Percentiles rank a stretch among this genome's conserved stretches.
phyloP scores from a whole-genome alignment of 768 basidiomycete genomes.

The Tricholoma saponaceum region DNA sequence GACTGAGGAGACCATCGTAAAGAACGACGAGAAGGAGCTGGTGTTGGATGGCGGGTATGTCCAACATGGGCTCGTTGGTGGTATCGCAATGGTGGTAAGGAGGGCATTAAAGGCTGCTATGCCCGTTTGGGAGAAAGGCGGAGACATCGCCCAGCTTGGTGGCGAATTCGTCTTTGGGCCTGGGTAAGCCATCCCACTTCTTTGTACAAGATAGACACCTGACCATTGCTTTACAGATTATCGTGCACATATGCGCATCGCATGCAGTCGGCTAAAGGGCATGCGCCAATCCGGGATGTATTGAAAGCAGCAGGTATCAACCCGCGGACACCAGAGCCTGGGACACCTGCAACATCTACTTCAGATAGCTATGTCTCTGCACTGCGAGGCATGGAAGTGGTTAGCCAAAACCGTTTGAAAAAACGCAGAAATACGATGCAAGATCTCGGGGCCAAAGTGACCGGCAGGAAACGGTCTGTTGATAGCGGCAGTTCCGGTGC shows the following conservation, averaged over 20 bases:
- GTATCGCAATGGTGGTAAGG: slow-evolving; percentile 70
- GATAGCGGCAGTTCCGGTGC: not conserved
- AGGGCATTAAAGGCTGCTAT: slow-evolving; percentile 71
- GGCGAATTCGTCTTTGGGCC: slow-evolving; percentile 74
- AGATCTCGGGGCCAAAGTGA: not conserved
- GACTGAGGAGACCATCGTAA: not conserved
- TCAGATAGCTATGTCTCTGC: not conserved
- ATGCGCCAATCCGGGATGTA: slow-evolving; percentile 69
- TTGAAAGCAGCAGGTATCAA: slow-evolving; percentile 51
- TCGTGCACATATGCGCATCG: slow-evolving; percentile 75
- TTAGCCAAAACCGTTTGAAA: not conserved
- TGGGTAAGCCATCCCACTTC: slow-evolving; percentile 27
- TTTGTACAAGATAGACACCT: not conserved
- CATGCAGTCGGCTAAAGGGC: slow-evolving; percentile 74
- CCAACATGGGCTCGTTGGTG: slow-evolving; percentile 58
- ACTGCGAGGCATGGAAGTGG: not conserved
- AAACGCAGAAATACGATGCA: not conserved
- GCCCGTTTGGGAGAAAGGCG: slow-evolving; percentile 80
- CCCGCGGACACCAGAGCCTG: slow-evolving; percentile 4
- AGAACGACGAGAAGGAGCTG: not conserved
- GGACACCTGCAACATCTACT: not conserved
- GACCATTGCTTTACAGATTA: slow-evolving; percentile 36
- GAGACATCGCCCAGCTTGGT: slow-evolving; percentile 75
- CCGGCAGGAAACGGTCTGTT: not conserved
- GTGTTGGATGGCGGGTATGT: slow-evolving; percentile 45